Conservation (phyloP, 805 yeast species). For the Kazachstania kunashirensis region DNA sequence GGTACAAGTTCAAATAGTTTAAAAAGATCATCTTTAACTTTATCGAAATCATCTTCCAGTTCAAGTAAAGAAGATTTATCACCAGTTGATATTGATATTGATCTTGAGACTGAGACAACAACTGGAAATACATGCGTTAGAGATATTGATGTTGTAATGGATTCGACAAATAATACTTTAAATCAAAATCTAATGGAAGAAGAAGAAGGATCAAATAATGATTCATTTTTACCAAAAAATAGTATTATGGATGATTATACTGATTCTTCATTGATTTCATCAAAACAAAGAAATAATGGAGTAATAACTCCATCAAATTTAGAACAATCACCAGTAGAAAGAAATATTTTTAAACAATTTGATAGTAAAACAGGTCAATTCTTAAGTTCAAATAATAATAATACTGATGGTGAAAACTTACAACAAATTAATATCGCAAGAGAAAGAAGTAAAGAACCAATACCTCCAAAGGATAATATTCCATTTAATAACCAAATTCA, state of each 20-base stretch:
- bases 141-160: no score
- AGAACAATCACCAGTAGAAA: neutral
- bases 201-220: no score
- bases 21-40: neutral
- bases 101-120: no score
- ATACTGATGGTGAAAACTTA: neutral
- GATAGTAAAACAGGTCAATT: constrained; percentile 27
- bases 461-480: constrained; percentile 5
- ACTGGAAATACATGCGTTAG: no score
- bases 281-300: constrained; percentile 3
- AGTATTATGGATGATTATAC: constrained; percentile 6
- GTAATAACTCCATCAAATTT: constrained; percentile 6
- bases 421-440: neutral
- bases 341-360: constrained; percentile 24
- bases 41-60: no score
- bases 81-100: no score
- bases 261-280: constrained; percentile 1
- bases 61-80: no score
- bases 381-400: constrained; percentile 6
- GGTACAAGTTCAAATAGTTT: neutral
- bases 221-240: neutral
- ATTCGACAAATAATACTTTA: no score
- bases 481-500: neutral
- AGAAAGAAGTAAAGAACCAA: constrained; percentile 1
- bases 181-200: no score